These are phyloP conservation scores for Neofusicoccum sp. DNA, from an alignment of 2,329 filamentous ascomycete genomes.

Conservation along the genomic window DNA sequence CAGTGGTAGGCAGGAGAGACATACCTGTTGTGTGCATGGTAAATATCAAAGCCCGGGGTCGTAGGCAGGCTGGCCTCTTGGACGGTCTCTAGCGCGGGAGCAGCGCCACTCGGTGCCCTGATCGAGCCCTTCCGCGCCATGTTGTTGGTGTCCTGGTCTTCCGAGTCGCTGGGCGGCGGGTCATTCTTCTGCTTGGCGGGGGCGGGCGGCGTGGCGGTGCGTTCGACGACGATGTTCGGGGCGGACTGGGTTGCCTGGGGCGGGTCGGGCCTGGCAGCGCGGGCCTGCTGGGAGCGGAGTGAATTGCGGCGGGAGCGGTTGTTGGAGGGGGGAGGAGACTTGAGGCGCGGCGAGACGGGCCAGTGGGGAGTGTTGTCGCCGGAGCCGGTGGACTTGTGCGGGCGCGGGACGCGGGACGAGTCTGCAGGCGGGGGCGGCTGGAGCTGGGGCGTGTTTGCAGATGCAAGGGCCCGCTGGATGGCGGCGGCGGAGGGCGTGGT, in stretches of 20 bases:
- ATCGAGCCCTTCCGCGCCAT: conserved; percentile 37
- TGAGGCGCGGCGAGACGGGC: conserved; percentile 74
- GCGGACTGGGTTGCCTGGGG: conserved; percentile 26
- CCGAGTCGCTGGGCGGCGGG: conserved; percentile 30
- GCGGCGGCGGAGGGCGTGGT: conserved; percentile 60
- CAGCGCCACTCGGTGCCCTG: conserved; percentile 57
- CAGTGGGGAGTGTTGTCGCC: conserved; percentile 60
- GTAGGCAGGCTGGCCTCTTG: conserved; percentile 78
- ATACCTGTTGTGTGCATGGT: conserved; percentile 27
- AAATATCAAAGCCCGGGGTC: conserved; percentile 56
- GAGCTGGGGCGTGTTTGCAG: conserved; percentile 65
- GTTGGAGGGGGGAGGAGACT: conserved; percentile 67
- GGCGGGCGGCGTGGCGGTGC: conserved; percentile 19
- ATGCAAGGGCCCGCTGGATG: conserved; percentile 66
- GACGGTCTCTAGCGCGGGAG: conserved; percentile 78
- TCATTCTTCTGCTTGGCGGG: conserved; percentile 34
- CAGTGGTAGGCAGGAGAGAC: neutral
- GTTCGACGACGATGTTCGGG: conserved; percentile 47
- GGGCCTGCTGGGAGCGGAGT: conserved; percentile 22
- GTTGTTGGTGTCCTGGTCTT: conserved; percentile 35
- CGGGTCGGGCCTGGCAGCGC: conserved; percentile 6
- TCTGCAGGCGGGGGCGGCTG: conserved; percentile 61
- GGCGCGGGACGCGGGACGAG: conserved; percentile 58
- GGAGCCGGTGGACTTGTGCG: conserved; percentile 59
- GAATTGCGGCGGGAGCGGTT: conserved; percentile 45